Evolutionary conservation across 2,329 filamentous ascomycete genomes (phyloP).

Genomic region (Monilinia aucupariae): DNA sequence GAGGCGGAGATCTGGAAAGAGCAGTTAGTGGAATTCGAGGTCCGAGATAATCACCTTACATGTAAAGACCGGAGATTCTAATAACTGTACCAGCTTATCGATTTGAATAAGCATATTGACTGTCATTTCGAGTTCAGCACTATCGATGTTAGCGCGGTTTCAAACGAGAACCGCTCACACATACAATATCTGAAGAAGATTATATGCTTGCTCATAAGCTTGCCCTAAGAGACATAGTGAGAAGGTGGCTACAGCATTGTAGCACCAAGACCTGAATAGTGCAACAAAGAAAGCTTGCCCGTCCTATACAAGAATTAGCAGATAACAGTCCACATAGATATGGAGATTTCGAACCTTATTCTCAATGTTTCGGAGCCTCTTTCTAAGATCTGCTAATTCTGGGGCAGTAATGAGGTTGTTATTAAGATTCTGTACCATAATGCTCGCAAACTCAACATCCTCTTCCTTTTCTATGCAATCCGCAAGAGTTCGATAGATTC

Average conservation of each 20-base stretch:
- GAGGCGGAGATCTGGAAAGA: constrained; percentile 70
- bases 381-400: constrained; percentile 83
- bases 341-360: constrained; percentile 54
- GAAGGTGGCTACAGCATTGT: constrained; percentile 96
- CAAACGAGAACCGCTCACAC: neutral
- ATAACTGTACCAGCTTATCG: constrained; percentile 92
- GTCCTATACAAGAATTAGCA: constrained; percentile 50
- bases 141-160: constrained; percentile 39
- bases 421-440: constrained; percentile 99
- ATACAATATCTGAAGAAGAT: constrained; percentile 90
- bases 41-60: constrained; percentile 53
- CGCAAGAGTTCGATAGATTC: constrained; percentile 91
- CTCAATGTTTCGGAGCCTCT: constrained; percentile 83
- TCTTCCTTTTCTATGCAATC: constrained; percentile 98
- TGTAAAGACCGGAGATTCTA: constrained; percentile 96
- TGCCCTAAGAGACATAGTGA: constrained; percentile 92
- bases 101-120: constrained; percentile 99
- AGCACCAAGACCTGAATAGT: constrained; percentile 94
- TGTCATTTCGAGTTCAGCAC: constrained; percentile 95
- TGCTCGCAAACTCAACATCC: constrained; percentile 96
- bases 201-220: constrained; percentile 96
- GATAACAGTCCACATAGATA: neutral
- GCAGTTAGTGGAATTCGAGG: constrained; percentile 20
- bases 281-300: constrained; percentile 94
- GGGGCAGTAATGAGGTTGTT: constrained; percentile 98